Evolutionary conservation across 2,329 filamentous ascomycete species (phyloP), one percentile per base, ranked within the genome.

Genomic region (Colletotrichum falcatum): DNA sequence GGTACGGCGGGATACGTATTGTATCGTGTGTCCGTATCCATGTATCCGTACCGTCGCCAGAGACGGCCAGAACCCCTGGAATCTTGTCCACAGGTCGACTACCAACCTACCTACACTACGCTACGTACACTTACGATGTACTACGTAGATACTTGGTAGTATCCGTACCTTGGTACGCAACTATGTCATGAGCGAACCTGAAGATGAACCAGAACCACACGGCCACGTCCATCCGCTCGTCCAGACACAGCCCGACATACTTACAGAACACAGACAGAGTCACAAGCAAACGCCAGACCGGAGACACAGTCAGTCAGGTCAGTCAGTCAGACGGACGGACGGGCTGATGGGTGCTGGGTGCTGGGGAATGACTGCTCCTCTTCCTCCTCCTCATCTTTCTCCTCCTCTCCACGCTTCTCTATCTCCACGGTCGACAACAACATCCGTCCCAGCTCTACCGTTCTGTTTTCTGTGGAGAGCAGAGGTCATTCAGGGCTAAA

Each of bases 271-370:
- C 23, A 42, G 37, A 39, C 18, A 42, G 39, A 42, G 54, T 59
- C 62, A 65, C 51, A 49, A 59, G 62, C 48, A 48, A 42, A 39
- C n/a, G 56, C 11, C 26, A 48, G 51, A 65, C 14, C 58, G 28
- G 61, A 23, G 7, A 42, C 14, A 16, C 37, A 39, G 37, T 39
- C 37, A 5, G 37, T 42, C 37, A 42, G 39, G 39, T 42, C 39
- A 35, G 39, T 42, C 39, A 53, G 28, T 7, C 39, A 62, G 30
- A 42, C 39, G 12, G 42, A 18, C 16, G n/a, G 14, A n/a, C 58
- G 33, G 14, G 12, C 16, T n/a, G n/a, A n/a, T n/a, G n/a, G n/a
- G n/a, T n/a, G n/a, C n/a, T n/a, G 20, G 42, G 18, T 20, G 42
- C 16, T 30, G 37, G n/a, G 11, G 23, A 53, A 30, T 20, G 28